Conservation (phyloP, 2,329 filamentous ascomycete genomes). For the Beauveria pseudobassiana region DNA sequence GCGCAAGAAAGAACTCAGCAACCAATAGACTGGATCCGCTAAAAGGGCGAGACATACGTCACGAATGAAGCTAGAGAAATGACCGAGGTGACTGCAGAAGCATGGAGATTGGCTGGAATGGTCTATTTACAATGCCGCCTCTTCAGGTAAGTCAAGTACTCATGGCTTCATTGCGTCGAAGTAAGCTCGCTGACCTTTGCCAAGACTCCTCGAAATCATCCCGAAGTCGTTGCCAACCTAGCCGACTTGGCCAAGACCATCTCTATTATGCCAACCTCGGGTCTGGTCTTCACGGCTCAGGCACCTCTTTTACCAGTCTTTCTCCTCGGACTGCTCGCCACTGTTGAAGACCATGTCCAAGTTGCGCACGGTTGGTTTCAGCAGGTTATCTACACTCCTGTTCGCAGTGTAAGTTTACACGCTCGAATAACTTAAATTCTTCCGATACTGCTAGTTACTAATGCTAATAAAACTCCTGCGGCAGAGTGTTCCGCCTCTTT, state of each 20-base stretch:
- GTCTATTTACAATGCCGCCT: slow-evolving; percentile 33
- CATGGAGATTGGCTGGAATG: slow-evolving; percentile 32
- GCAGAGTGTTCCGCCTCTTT: slow-evolving; percentile 34
- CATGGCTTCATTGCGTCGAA: neutral
- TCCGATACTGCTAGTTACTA: slow-evolving; percentile 6
- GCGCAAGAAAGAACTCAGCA: slow-evolving; percentile 12
- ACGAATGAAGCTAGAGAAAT: slow-evolving; percentile 25
- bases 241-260: slow-evolving; percentile 29
- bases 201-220: slow-evolving; percentile 31
- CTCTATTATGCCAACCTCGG: slow-evolving; percentile 33
- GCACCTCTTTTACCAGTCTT: slow-evolving; percentile 35
- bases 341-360: slow-evolving; percentile 19
- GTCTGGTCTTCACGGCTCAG: slow-evolving; percentile 32
- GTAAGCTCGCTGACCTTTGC: neutral
- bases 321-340: slow-evolving; percentile 31
- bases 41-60: slow-evolving; percentile 16
- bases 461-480: slow-evolving; percentile 4
- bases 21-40: slow-evolving; percentile 25
- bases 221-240: slow-evolving; percentile 25
- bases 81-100: slow-evolving; percentile 34
- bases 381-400: slow-evolving; percentile 27
- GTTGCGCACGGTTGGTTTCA: slow-evolving; percentile 30
- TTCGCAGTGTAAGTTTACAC: slow-evolving; percentile 30
- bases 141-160: slow-evolving; percentile 22
- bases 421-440: neutral